Evolutionary conservation across 1,139 yeast genomes (phyloP).

Genomic region (Dujonia santamariae): DNA sequence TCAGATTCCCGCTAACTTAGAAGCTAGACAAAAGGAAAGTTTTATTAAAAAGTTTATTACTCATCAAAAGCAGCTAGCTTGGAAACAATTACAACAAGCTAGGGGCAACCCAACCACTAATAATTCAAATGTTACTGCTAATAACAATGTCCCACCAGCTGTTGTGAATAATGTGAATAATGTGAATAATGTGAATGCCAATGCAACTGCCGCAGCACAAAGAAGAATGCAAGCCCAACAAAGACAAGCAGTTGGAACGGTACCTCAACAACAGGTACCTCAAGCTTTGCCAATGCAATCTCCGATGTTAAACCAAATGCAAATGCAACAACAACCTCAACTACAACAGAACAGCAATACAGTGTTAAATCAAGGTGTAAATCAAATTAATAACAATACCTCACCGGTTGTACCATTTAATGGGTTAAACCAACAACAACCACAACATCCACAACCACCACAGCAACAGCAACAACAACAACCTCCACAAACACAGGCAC

Average conservation of each 20-base stretch:
- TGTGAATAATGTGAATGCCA: conserved; percentile 5
- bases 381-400: conserved; percentile 1
- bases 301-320: conserved; percentile 5
- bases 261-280: conserved; percentile 6
- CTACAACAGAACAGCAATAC: neutral
- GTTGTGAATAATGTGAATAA: neutral
- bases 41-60: conserved; percentile 39
- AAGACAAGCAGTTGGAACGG: conserved; percentile 1
- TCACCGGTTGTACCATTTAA: conserved; percentile 4
- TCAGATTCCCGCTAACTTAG: conserved; percentile 31
- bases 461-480: conserved; percentile 4
- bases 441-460: conserved; percentile 9
- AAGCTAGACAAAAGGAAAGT: conserved; percentile 35
- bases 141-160: too few species aligned
- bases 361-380: conserved; percentile 3
- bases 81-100: conserved; percentile 39
- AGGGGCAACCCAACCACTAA: conserved; percentile 5
- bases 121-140: conserved; percentile 1
- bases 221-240: conserved; percentile 11
- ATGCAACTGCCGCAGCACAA: conserved; percentile 2
- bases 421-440: conserved; percentile 6
- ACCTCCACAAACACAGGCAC: conserved; percentile 2
- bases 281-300: too few species aligned
- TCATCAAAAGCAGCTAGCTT: conserved; percentile 40
- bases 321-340: conserved; percentile 8